A percentile compares a stretch with the other conserved stretches of the same genome.
Conservation (phyloP, 108 stramenopile genomes). For the Nitzschia palea region DNA sequence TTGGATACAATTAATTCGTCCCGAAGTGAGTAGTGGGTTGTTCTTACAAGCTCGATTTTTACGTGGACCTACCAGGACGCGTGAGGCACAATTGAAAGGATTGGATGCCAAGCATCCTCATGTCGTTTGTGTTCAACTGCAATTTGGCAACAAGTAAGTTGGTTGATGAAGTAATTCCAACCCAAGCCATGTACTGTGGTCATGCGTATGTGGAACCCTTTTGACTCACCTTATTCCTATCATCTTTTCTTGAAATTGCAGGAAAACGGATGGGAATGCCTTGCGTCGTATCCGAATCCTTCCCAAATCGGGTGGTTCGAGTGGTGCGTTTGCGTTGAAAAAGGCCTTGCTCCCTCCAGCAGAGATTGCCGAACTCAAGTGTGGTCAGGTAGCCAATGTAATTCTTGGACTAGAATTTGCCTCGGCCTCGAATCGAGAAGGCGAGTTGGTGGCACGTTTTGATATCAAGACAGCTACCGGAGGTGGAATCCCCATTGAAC, state of each 20-base stretch:
- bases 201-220: neutral
- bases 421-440: slow-evolving; percentile 70
- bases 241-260: slow-evolving; percentile 16
- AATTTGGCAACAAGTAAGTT: slow-evolving; percentile 78
- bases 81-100: slow-evolving; percentile 53
- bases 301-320: slow-evolving; percentile 43
- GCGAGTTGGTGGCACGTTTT: slow-evolving; percentile 59
- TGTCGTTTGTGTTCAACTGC: slow-evolving; percentile 65
- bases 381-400: slow-evolving; percentile 40
- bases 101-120: slow-evolving; percentile 51
- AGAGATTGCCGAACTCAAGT: slow-evolving; percentile 68
- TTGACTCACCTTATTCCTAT: slow-evolving; percentile 7
- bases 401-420: slow-evolving; percentile 65
- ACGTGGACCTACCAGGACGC: slow-evolving; percentile 45
- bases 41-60: slow-evolving; percentile 62
- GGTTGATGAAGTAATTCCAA: neutral
- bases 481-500: slow-evolving; percentile 64
- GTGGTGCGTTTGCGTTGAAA: slow-evolving; percentile 31
- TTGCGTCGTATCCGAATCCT: slow-evolving; percentile 70
- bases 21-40: slow-evolving; percentile 70
- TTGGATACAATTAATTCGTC: slow-evolving; percentile 75
- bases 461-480: slow-evolving; percentile 65
- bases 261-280: slow-evolving; percentile 47
- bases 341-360: slow-evolving; percentile 54
- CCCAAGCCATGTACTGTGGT: neutral